These are phyloP conservation scores for Kandelia obovata DNA, from an alignment of 345 rosid genomes.

Conservation along the genomic window DNA sequence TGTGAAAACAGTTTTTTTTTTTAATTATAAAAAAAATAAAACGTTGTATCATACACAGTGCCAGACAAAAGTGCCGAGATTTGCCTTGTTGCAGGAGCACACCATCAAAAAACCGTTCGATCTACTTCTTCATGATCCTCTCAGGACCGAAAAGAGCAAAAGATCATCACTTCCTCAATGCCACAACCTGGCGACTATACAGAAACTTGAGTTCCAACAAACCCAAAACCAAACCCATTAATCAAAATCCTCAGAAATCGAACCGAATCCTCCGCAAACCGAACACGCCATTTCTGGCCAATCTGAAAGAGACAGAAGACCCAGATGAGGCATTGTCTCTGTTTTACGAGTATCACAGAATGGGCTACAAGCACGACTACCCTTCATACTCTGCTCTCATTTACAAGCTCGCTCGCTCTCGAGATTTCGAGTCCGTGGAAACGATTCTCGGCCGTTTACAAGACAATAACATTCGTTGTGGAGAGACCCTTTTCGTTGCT, in stretches of 20 bases:
- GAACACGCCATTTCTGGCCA: slow-evolving; percentile 42
- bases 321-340: slow-evolving; percentile 69
- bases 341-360: slow-evolving; percentile 47
- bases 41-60: too few species aligned
- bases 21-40: too few species aligned
- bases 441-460: slow-evolving; percentile 41
- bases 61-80: too few species aligned
- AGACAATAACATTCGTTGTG: slow-evolving; percentile 46
- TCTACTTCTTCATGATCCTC: slow-evolving; percentile 25
- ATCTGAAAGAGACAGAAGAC: slow-evolving; percentile 47
- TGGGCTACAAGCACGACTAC: slow-evolving; percentile 69
- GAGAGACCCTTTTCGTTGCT: slow-evolving; percentile 61
- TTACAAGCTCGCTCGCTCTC: slow-evolving; percentile 67
- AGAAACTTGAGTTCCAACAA: slow-evolving; percentile 21
- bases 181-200: slow-evolving; percentile 16
- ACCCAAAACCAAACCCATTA: slow-evolving; percentile 31
- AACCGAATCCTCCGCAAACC: slow-evolving; percentile 32
- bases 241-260: slow-evolving; percentile 24
- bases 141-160: slow-evolving; percentile 9
- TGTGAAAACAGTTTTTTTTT: too few species aligned
- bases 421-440: slow-evolving; percentile 57
- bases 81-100: too few species aligned
- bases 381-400: slow-evolving; percentile 77
- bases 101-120: neutral
- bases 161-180: neutral